Base-by-base conservation (phyloP, 495 filamentous ascomycete genomes). In the Penicillium mononematosum region DNA sequence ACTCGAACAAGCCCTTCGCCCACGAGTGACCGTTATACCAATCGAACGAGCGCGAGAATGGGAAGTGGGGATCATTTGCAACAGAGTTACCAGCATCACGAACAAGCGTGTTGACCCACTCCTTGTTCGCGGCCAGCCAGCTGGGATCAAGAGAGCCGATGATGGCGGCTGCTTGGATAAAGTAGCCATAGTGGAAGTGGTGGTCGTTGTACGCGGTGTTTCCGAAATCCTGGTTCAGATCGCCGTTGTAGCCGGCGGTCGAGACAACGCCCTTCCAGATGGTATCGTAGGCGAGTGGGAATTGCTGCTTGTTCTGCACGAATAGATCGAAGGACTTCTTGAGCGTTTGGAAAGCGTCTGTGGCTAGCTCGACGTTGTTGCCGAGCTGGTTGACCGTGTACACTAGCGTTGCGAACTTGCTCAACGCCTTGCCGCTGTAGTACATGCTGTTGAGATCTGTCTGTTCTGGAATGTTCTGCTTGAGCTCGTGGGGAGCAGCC, bases 1-100 rank as follows among this genome's bases (percentile, higher is more conserved):
- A 86, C 60, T 92, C 90, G 69, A 89, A 96, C n/a, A 98, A 80
- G 7, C 94, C 94, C 61, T 96, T 90, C 2, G 94, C 95, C 89
- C 93, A 98, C 10, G 88, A 92, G 78, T 98, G 94, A 6, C 94
- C 94, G 66, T 95, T 85, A 73, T 83, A 97, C 89, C 91, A 96
- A 72, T 98, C 94, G 62, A 98, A 97, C 44, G 73, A 79, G 19
- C 94, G 84, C n/a, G 81, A 92, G 63, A 91, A 86, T 0, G 95
- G 91, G 76, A 97, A 98, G 61, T 83, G 84, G 16, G 77, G 76
- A 67, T 97, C 94, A 25, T 76, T 60, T 3, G 77, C 57, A 45
- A 82, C 83, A 0, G 94, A 86, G 64, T 96, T 98, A 55, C 91
- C 85, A 32, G 87, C 78, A 66, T 96, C 87, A 32, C 88, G 81